phyloP scores from a whole-genome alignment of 2,329 filamentous ascomycete genomes.

The Sporothrix sp. region DNA sequence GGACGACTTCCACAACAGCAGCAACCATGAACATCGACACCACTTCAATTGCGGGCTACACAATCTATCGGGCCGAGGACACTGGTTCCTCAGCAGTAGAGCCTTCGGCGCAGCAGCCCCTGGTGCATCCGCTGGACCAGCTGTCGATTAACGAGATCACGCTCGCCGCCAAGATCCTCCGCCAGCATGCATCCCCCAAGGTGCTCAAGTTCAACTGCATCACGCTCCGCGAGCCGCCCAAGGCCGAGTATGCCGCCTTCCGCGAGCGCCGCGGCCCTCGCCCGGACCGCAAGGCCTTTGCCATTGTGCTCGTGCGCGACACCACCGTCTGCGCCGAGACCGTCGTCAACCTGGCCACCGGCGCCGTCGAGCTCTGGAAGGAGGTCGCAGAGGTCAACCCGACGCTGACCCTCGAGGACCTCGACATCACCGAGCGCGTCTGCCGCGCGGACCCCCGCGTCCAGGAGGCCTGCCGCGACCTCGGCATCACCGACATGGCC shows the following conservation, averaged over 20 bases:
- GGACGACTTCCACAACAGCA: conserved; percentile 16
- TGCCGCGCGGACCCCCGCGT: conserved; percentile 72
- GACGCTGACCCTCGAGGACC: conserved; percentile 87
- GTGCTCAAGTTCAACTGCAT: conserved; percentile 79
- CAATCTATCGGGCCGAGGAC: conserved; percentile 35
- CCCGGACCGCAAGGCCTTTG: conserved; percentile 58
- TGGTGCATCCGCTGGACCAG: conserved; percentile 36
- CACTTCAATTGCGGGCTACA: conserved; percentile 35
- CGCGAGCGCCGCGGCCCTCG: conserved; percentile 52
- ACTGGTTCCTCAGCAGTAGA: conserved; percentile 27
- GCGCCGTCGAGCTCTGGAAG: conserved; percentile 64
- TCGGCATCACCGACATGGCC: conserved; percentile 75
- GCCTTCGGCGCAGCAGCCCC: conserved; percentile 22
- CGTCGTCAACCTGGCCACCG: conserved; percentile 59
- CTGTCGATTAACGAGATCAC: conserved; percentile 46
- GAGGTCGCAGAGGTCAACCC: conserved; percentile 69
- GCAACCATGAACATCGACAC: conserved; percentile 33
- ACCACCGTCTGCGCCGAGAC: conserved; percentile 73
- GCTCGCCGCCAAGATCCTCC: conserved; percentile 51
- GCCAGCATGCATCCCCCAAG: conserved; percentile 59
- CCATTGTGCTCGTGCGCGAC: conserved; percentile 74
- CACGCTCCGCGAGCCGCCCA: conserved; percentile 74
- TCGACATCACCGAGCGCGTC: conserved; percentile 68
- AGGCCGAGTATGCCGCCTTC: conserved; percentile 75
- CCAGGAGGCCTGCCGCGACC: conserved; percentile 83